Evolutionary conservation across 192 early-diverging fungal genomes (phyloP), one percentile per base, ranked within the genome.

Genomic region (Helicostylum pulchrum): DNA sequence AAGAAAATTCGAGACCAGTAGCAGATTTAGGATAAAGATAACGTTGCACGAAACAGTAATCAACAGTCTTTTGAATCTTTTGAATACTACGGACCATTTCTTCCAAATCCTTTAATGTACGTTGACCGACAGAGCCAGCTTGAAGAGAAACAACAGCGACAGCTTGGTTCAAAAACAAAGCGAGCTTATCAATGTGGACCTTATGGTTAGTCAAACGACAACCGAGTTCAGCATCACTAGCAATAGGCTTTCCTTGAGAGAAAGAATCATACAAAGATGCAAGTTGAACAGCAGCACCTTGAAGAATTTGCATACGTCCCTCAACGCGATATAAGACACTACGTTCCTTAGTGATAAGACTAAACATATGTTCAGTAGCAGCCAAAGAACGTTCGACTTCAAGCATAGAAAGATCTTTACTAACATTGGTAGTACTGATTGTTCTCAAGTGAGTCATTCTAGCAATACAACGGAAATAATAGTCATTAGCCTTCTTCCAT

Each of bases 391-490:
- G 85, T 44, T 84, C 79, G 7, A 85, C 80, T 77, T 92, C 91
- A 17, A 77, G 75, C 26, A 82, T 67, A 0, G 89, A 78, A 19
- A 92, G 61, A 64, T 92, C 91, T 19, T 76, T 77, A 21, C 78
- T 79, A 54, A 76, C 71, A 11, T 72, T 77, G 10, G 70, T 69
- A 32, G 76, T 64, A 31, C 67, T 65, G 48, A 71, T 51, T 53
- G 60, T 43, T 51, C 91, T 84, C 19, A 90, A 69, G 57, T 83
- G 78, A 23, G 82, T 72, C 65, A 92, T 78, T 45, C 83, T 78
- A 7, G 88, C 82, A 30, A 94, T 67, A 52, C 80, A 71, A 23
- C 78, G 75, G 75, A 83, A 91, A 65, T 86, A 92, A 74, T 94
- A 91, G 39, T 74, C 67, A 62, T 90, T 83, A 3, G 89, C 82